phyloP scores from a whole-genome alignment of 2,329 filamentous ascomycete genomes.

The Fusarium nisikadoi region DNA sequence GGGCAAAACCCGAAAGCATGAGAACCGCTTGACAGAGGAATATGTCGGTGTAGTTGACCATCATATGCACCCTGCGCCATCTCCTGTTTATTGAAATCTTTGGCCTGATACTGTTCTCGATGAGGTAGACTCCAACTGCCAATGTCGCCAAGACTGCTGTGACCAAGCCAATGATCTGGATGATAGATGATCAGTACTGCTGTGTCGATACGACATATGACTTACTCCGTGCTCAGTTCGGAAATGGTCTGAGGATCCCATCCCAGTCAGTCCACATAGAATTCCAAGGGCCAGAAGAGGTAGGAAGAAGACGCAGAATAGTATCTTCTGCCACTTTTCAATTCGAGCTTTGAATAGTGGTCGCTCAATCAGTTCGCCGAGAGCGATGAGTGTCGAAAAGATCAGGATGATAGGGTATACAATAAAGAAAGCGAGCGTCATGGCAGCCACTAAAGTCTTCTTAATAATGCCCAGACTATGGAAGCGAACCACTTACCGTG shows the following conservation, averaged over 20 bases:
- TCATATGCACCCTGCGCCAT: not conserved
- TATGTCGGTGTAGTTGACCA: not conserved
- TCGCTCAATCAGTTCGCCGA: not conserved
- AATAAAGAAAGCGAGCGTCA: not conserved
- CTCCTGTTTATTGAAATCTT: not conserved
- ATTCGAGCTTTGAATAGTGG: not conserved
- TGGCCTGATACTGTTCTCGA: not conserved
- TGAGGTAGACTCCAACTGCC: not conserved
- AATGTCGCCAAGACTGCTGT: not conserved
- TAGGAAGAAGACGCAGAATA: not conserved
- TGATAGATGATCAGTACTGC: rapidly evolving
- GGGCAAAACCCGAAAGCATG: not conserved
- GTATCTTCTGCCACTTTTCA: not conserved
- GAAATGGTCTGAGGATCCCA: not conserved
- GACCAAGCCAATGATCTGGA: rapidly evolving
- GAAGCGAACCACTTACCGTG: no score
- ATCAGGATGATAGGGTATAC: not conserved
- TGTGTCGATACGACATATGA: rapidly evolving
- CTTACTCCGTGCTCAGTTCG: not conserved
- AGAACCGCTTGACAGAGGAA: not conserved
- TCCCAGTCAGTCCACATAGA: not conserved
- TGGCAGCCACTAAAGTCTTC: not conserved
- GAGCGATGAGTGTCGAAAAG: not conserved
- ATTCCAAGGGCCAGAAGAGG: not conserved
- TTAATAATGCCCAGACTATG: no score